A percentile compares a stretch with the other conserved stretches of the same genome.
These are phyloP conservation scores for Trichomonas gallinae DNA, from an alignment of 208 protist species.

Conservation along the genomic window DNA sequence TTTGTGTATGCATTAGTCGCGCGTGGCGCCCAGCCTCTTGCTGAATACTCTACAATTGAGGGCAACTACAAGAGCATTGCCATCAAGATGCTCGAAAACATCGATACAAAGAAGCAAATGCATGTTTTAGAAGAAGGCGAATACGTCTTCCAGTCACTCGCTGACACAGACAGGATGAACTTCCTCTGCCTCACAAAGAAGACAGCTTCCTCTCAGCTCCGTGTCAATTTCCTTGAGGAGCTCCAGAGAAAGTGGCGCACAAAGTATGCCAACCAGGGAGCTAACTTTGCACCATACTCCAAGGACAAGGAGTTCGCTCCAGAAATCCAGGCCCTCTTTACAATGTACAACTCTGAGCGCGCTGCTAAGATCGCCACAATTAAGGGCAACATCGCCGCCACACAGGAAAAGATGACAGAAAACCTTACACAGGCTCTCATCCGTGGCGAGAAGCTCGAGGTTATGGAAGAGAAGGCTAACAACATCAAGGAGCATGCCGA, in stretches of 20 bases:
- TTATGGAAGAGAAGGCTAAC: constrained; percentile 9
- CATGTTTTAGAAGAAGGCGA: not conserved
- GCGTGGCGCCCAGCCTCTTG: not conserved
- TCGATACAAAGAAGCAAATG: not conserved
- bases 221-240: not conserved
- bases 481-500: not conserved
- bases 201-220: not conserved
- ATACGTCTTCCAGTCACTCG: not conserved
- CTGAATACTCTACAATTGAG: not conserved
- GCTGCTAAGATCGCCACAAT: not conserved
- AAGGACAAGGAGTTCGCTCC: not conserved
- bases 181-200: not conserved
- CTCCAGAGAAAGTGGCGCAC: not conserved
- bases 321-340: not conserved
- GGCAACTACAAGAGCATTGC: not conserved
- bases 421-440: not conserved
- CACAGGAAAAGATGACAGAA: constrained; percentile 19
- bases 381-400: not conserved
- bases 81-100: constrained; percentile 15
- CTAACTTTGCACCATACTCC: not conserved
- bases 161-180: not conserved
- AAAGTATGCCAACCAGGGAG: not conserved
- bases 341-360: not conserved
- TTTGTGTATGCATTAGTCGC: not conserved
- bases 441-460: not conserved